Percentiles rank a stretch among this genome's conserved stretches.
phyloP scores from a whole-genome alignment of 2,329 filamentous ascomycete species.

The Chrysoporthe cubensis region DNA sequence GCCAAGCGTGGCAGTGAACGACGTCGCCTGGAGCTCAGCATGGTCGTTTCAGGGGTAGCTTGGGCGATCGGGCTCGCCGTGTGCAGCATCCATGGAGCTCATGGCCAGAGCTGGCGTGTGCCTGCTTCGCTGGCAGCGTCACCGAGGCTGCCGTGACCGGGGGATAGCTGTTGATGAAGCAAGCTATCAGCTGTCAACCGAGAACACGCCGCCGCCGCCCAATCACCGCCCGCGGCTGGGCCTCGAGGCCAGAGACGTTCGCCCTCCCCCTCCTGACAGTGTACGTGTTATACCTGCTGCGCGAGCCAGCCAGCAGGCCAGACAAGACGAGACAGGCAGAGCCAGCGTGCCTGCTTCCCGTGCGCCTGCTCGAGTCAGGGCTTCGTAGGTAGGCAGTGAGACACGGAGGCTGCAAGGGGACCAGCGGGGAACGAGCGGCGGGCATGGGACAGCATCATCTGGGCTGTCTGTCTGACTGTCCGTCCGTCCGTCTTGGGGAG shows the following conservation, averaged over 20 bases:
- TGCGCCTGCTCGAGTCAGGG: not conserved
- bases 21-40: not conserved
- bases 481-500: not conserved
- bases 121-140: conserved; percentile 13
- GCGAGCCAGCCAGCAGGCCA: too few relatives aligned
- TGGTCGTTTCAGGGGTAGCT: conserved; percentile 28
- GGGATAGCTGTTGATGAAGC: conserved; percentile 7
- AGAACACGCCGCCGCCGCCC: not conserved
- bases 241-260: conserved; percentile 1
- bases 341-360: not conserved
- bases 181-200: conserved; percentile 10
- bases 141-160: conserved; percentile 1
- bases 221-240: not conserved
- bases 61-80: conserved; percentile 26
- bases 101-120: conserved; percentile 15
- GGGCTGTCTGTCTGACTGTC: not conserved
- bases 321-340: not conserved
- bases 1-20: too few relatives aligned
- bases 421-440: too few relatives aligned
- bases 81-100: conserved; percentile 22
- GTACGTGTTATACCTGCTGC: not conserved
- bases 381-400: too few relatives aligned
- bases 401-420: too few relatives aligned
- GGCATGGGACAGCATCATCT: not conserved
- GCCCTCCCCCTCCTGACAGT: not conserved